Evolutionary conservation across 2,329 filamentous ascomycete species (phyloP), one percentile per base, ranked within the genome.

Genomic region (Pseudogymnoascus sp.): DNA sequence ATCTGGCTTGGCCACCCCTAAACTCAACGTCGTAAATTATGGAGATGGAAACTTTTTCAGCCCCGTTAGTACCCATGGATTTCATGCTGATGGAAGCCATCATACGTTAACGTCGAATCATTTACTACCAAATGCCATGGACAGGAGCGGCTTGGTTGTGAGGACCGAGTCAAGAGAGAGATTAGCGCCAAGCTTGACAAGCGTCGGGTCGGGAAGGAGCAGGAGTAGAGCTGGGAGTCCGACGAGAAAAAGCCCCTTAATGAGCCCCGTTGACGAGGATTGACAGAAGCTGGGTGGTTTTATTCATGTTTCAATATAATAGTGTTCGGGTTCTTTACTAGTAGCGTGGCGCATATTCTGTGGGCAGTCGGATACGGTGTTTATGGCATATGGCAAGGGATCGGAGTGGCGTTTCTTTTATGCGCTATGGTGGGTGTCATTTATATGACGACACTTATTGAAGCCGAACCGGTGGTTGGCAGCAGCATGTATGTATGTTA

Each of bases 91-190:
- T n/a, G 64, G 66, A 57, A 36, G 10, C 60, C 65, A 31, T 63
- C 66, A 57, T 65, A 57, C 15, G 47, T 21, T 72, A 44, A 70
- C 71, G 15, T 63, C 70, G 47, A 69, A 64, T 36, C 64, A 68
- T 61, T 63, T 65, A 10, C 38, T 67, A n/a, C 67, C 65, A 21
- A 71, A 71, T 62, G 80, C 80, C 4, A 80, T 87, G 71, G 84
- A 87, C 68, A 78, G 91, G 40, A 86, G 84, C 57, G 93, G 93
- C 1, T 74, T 97, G 67, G 87, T 90, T 62, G 84, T 91, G 2
- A 80, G 93, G 68, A 96, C 90, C 0, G 93, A 97, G 73, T 96
- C 91, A 73, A 82, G 91, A 62, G 95, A 97, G 72, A 82, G 90
- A 64, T 76, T 97, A 38, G 80, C 83, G 17, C 73, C 84, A 13